phyloP scores from a whole-genome alignment of 2,329 filamentous ascomycete species.

The Sarocladium brachiariae region DNA sequence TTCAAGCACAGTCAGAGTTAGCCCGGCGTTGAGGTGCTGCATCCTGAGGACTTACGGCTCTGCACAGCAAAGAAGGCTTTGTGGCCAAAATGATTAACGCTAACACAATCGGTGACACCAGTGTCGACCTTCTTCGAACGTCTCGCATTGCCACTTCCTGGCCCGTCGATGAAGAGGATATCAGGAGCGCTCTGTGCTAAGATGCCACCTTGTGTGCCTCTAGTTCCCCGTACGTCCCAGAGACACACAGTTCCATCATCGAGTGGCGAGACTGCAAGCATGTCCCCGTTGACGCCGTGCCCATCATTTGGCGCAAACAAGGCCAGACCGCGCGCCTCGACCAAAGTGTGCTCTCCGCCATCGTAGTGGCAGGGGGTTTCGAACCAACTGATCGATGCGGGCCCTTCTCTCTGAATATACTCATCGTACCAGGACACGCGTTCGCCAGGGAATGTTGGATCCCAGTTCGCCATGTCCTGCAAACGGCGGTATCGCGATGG shows the following conservation, averaged over 20 bases:
- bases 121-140: constrained; percentile 63
- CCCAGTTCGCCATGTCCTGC: constrained; percentile 71
- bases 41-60: constrained; percentile 53
- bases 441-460: constrained; percentile 68
- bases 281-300: constrained; percentile 34
- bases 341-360: constrained; percentile 34
- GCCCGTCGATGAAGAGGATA: constrained; percentile 54
- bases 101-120: constrained; percentile 73
- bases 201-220: constrained; percentile 52
- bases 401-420: constrained; percentile 75
- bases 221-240: constrained; percentile 66
- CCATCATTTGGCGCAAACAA: constrained; percentile 51
- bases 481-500: background rate
- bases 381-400: constrained; percentile 70
- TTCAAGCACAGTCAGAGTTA: background rate
- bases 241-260: constrained; percentile 84
- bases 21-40: too few relatives aligned
- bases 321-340: constrained; percentile 69
- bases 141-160: constrained; percentile 35
- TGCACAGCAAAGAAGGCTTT: constrained; percentile 76
- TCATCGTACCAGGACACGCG: constrained; percentile 79
- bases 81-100: constrained; percentile 60
- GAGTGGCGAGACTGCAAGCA: constrained; percentile 65
- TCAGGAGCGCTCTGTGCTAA: constrained; percentile 59
- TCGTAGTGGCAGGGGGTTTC: constrained; percentile 48